Conservation (phyloP, 768 basidiomycete species). For the Tephrocybe sp. region DNA sequence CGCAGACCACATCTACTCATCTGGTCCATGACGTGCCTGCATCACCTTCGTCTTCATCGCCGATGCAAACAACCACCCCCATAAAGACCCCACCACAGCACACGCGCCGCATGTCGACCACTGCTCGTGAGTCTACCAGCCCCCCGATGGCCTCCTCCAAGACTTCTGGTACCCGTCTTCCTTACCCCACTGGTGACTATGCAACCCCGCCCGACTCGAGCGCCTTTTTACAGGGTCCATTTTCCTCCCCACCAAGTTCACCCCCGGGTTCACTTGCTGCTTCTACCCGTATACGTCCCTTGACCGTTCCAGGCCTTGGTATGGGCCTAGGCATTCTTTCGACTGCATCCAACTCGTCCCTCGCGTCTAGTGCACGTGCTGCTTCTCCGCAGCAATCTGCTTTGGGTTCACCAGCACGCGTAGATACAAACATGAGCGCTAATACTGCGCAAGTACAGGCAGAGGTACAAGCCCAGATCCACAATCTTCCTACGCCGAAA, state of each 20-base stretch:
- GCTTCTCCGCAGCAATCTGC: constrained; percentile 18
- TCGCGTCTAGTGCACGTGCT: constrained; percentile 14
- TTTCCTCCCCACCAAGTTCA: constrained; percentile 38
- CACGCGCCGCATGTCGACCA: constrained; percentile 34
- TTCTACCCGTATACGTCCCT: constrained; percentile 41
- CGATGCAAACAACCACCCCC: not conserved
- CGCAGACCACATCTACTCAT: constrained; percentile 47
- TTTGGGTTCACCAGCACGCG: constrained; percentile 12
- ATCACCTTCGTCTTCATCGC: constrained; percentile 22
- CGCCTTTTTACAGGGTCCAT: constrained; percentile 29
- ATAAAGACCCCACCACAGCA: constrained; percentile 34
- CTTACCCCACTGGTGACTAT: constrained; percentile 85
- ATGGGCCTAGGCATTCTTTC: constrained; percentile 22
- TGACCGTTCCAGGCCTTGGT: constrained; percentile 45
- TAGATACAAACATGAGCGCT: not conserved
- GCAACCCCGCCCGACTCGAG: constrained; percentile 56
- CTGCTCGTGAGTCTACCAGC: constrained; percentile 63
- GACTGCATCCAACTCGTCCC: constrained; percentile 27
- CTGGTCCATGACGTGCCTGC: constrained; percentile 29
- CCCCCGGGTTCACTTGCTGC: constrained; percentile 55
- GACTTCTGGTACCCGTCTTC: constrained; percentile 56
- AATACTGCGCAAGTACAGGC: not conserved
- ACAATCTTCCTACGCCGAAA: constrained; percentile 43
- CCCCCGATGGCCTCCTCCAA: constrained; percentile 54
- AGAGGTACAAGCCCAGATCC: constrained; percentile 10